Evolutionary conservation across 345 rosid genomes (phyloP).

Genomic region (Nasturtium officinale): DNA sequence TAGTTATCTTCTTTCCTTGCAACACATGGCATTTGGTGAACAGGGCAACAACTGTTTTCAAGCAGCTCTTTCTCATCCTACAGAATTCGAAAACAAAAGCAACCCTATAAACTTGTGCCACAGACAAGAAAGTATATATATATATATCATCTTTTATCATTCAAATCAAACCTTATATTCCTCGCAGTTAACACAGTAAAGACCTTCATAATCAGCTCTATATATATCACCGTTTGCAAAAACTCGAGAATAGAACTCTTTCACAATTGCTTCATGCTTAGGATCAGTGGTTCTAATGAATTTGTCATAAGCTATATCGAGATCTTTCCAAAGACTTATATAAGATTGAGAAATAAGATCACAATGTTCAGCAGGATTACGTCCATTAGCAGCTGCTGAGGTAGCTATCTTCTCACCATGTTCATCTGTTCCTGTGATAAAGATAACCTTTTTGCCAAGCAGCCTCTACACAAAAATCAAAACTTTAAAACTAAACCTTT

Average conservation of each 20-base stretch:
- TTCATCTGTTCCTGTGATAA: slow-evolving; percentile 91
- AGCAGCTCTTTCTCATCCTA: slow-evolving; percentile 95
- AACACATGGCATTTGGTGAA: slow-evolving; percentile 80
- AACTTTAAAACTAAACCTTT: neutral
- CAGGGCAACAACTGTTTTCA: slow-evolving; percentile 74
- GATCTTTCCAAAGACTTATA: slow-evolving; percentile 77
- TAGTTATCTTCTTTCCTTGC: slow-evolving; percentile 85
- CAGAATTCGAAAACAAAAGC: slow-evolving; percentile 25
- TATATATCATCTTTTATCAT: neutral
- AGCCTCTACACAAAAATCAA: slow-evolving; percentile 64
- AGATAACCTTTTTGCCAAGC: slow-evolving; percentile 74
- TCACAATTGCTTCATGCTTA: slow-evolving; percentile 83
- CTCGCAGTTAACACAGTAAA: slow-evolving; percentile 93
- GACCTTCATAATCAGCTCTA: slow-evolving; percentile 86
- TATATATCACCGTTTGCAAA: slow-evolving; percentile 90
- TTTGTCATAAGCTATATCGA: slow-evolving; percentile 75
- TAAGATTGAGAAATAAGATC: slow-evolving; percentile 78
- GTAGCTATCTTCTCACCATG: slow-evolving; percentile 96
- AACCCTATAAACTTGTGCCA: slow-evolving; percentile 19
- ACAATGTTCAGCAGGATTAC: slow-evolving; percentile 79
- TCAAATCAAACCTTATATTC: slow-evolving; percentile 75
- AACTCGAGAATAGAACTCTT: slow-evolving; percentile 79
- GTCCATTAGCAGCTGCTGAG: slow-evolving; percentile 69
- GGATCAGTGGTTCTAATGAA: slow-evolving; percentile 95
- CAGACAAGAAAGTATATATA: slow-evolving; percentile 2